These are phyloP conservation scores for Xylaria sp. DNA, from an alignment of 2,329 filamentous ascomycete species.

Conservation along the genomic window DNA sequence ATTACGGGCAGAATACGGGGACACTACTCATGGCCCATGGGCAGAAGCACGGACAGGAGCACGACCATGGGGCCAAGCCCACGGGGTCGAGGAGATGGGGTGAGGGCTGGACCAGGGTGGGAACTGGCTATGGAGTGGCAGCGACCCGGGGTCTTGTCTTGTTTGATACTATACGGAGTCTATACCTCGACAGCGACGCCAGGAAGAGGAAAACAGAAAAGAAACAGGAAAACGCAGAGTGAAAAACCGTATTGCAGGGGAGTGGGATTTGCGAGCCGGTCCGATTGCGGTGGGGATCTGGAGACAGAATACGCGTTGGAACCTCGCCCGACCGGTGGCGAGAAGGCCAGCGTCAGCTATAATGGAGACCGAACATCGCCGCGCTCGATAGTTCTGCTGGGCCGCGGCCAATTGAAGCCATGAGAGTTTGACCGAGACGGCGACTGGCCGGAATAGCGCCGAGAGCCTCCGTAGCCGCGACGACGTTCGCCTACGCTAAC, in stretches of 20 bases:
- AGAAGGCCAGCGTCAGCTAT: slow-evolving; percentile 5
- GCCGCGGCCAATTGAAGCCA: slow-evolving; percentile 25
- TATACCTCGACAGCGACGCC: too few species aligned
- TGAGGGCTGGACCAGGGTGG: too few species aligned
- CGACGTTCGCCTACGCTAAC: too few species aligned
- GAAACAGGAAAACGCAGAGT: not conserved
- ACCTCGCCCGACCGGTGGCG: slow-evolving; percentile 18
- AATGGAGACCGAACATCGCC: slow-evolving; percentile 24
- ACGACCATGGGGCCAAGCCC: slow-evolving; percentile 10
- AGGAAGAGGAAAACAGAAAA: too few species aligned
- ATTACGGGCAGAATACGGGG: not conserved
- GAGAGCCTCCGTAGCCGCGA: slow-evolving; percentile 22
- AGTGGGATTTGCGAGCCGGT: slow-evolving; percentile 29
- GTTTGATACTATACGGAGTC: not conserved
- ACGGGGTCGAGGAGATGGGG: slow-evolving; percentile 23
- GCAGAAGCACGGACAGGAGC: slow-evolving; percentile 17
- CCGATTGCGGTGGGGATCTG: slow-evolving; percentile 36
- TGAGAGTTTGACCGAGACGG: slow-evolving; percentile 20
- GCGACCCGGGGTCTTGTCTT: not conserved
- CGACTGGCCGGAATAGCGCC: slow-evolving; percentile 37
- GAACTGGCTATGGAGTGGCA: slow-evolving; percentile 1
- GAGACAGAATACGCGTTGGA: slow-evolving; percentile 18
- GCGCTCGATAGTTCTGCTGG: slow-evolving; percentile 13
- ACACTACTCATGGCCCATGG: slow-evolving; percentile 8
- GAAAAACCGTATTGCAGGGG: slow-evolving; percentile 17